Evolutionary conservation across 2,329 filamentous ascomycete genomes (phyloP).

Genomic region (Ceratocystis papillata): DNA sequence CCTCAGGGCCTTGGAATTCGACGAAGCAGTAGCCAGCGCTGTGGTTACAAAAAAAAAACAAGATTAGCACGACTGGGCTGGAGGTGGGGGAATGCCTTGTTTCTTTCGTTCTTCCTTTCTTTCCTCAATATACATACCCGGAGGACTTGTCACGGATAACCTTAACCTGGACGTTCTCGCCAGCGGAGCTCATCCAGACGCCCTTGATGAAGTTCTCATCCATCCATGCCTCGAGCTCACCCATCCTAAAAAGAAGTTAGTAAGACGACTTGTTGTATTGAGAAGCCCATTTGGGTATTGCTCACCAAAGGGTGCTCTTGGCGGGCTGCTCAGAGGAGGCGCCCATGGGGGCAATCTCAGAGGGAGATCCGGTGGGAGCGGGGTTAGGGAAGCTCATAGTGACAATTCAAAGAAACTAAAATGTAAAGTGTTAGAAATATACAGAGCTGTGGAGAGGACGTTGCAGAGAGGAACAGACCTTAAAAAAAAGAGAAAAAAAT

Average conservation of each 20-base stretch:
- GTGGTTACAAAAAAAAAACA: neutral
- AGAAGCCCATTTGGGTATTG: neutral
- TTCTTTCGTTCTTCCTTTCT: no score
- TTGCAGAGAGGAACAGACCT: neutral
- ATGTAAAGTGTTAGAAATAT: neutral
- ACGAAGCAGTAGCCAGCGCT: slow-evolving; percentile 99
- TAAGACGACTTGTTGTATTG: neutral
- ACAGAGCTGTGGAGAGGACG: neutral
- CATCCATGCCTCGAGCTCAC: slow-evolving; percentile 97
- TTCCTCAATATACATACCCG: slow-evolving; percentile 48
- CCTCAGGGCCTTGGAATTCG: slow-evolving; percentile 72
- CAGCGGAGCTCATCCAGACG: slow-evolving; percentile 77
- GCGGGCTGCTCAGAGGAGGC: slow-evolving; percentile 37
- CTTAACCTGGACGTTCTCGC: slow-evolving; percentile 94
- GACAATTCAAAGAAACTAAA: slow-evolving; percentile 18
- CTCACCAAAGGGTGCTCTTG: slow-evolving; percentile 50
- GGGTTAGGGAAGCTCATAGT: slow-evolving; percentile 26
- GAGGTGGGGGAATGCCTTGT: no score
- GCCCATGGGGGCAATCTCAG: slow-evolving; percentile 30
- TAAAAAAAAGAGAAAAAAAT: slow-evolving; percentile 13
- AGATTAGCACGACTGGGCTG: slow-evolving; percentile 25
- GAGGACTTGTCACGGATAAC: slow-evolving; percentile 99
- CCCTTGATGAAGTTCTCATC: slow-evolving; percentile 98
- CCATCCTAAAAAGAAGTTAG: slow-evolving; percentile 61
- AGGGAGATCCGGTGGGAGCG: slow-evolving; percentile 25